These are phyloP conservation scores for Eragrostis nindensis DNA, from an alignment of 176 grass and related monocot genomes.

Conservation along the genomic window DNA sequence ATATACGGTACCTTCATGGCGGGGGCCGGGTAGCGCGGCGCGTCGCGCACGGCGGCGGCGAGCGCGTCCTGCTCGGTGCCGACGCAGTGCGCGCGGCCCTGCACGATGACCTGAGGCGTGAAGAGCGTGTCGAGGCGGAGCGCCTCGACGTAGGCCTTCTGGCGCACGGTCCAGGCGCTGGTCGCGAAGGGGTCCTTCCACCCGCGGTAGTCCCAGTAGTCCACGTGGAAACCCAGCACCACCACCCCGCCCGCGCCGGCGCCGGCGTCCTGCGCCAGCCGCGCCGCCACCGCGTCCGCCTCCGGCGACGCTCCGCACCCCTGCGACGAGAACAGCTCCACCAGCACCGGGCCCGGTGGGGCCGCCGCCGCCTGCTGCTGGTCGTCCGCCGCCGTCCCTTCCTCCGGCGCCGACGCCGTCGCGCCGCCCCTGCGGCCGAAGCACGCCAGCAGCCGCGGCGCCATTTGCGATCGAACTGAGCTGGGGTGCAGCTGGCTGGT, in stretches of 20 bases:
- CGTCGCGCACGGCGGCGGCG: constrained; percentile 53
- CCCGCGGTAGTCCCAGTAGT: constrained; percentile 89
- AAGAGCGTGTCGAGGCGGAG: constrained; percentile 89
- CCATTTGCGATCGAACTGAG: constrained; percentile 47
- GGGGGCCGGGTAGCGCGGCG: constrained; percentile 61
- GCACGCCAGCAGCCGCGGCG: constrained; percentile 66
- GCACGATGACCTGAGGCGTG: constrained; percentile 87
- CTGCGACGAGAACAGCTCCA: constrained; percentile 97
- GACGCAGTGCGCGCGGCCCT: constrained; percentile 80
- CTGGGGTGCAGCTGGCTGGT: neutral
- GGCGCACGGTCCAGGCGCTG: constrained; percentile 88
- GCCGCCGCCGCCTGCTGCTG: neutral
- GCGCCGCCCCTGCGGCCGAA: constrained; percentile 53
- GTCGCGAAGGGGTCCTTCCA: constrained; percentile 93
- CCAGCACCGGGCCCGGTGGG: constrained; percentile 60
- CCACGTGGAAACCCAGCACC: constrained; percentile 92
- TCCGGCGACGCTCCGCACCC: constrained; percentile 72
- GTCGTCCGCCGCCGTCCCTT: neutral
- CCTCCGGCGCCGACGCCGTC: constrained; percentile 46
- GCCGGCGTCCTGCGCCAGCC: constrained; percentile 51
- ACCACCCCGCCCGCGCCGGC: constrained; percentile 41
- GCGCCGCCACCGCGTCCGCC: constrained; percentile 70
- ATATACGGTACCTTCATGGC: constrained; percentile 87
- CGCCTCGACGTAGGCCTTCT: constrained; percentile 93
- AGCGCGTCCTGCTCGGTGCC: constrained; percentile 76